These are phyloP conservation scores for Sporothrix dimorphospora DNA, from an alignment of 2,329 filamentous ascomycete species.

Conservation along the genomic window DNA sequence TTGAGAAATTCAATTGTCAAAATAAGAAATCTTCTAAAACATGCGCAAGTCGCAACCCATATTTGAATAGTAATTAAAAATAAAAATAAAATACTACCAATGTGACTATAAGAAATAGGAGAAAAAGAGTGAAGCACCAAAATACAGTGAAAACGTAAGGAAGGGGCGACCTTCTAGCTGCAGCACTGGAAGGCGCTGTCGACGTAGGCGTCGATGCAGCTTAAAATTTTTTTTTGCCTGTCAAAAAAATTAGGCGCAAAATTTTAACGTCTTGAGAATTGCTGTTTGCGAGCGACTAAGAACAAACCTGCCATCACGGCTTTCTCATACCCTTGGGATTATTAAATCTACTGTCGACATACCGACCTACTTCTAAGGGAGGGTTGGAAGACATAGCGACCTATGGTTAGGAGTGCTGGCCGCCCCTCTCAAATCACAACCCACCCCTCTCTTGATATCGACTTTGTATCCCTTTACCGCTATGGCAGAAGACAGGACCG, in stretches of 20 bases:
- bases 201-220: not conserved
- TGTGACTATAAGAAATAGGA: no score
- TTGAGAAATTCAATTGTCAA: no score
- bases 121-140: no score
- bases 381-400: not conserved
- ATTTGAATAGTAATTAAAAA: no score
- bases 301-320: not conserved
- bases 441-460: not conserved
- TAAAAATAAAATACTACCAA: no score
- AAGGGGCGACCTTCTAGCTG: not conserved
- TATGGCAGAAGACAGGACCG: not conserved
- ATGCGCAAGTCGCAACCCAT: no score
- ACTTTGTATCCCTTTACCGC: not conserved
- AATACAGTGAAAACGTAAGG: not conserved
- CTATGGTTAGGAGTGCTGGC: not conserved
- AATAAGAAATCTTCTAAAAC: no score
- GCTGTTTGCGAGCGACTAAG: not conserved
- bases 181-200: not conserved
- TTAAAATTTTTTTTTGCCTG: slow-evolving; percentile 15
- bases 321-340: not conserved
- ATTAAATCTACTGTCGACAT: no score
- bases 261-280: not conserved
- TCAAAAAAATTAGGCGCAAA: slow-evolving; percentile 2
- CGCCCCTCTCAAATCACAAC: not conserved
- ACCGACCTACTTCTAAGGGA: not conserved